Evolutionary conservation across 1,284 basidiomycete species (phyloP), one percentile per base, ranked within the genome.

Genomic region (Heterobasidion annosum): DNA sequence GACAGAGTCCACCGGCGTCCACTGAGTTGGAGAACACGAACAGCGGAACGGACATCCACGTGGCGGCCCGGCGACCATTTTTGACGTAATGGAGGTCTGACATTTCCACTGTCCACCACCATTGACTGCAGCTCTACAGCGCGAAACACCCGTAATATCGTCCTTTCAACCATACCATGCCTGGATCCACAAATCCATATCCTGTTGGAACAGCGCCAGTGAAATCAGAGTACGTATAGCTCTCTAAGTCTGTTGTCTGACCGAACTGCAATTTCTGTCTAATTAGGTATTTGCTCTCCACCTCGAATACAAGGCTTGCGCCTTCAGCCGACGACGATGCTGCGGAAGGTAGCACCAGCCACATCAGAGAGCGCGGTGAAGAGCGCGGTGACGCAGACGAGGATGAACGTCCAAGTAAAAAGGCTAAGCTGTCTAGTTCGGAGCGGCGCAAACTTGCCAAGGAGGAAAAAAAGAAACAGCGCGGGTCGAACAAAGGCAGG

Each of bases 401-500:
- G 46, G 68, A 67, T 35, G 57, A 58, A 56, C 54, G 34, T 15
- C 45, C 54, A 1, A 53, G 55, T 12, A 54, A 56, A 51, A 67
- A 59, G 48, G 61, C 56, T 54, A 68, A 57, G 47, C 56, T 62
- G 56, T 69, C 56, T 56, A 70, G 56, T 52, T 69, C 67, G 40
- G 69, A 69, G 46, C 67, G 74, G 37, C 73, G 75, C 62, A 78
- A 77, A 55, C 71, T 75, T 48, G 72, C 72, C 12, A 80, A 77
- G 59, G 75, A 78, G 51, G 80, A 89, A 67, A 87, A 83, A 68
- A 89, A 89, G 66, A 80, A 82, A 37, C 78, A 81, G 57, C 73
- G 79, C 40, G 91, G 91, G 2, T 81, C 85, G 55, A 93, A 93
- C 68, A 93, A 92, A 66, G 84, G 82, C 10, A 70, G 91, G 45